phyloP scores from a whole-genome alignment of 108 stramenopile species.

The Pseudonitzschia delicatissima region DNA sequence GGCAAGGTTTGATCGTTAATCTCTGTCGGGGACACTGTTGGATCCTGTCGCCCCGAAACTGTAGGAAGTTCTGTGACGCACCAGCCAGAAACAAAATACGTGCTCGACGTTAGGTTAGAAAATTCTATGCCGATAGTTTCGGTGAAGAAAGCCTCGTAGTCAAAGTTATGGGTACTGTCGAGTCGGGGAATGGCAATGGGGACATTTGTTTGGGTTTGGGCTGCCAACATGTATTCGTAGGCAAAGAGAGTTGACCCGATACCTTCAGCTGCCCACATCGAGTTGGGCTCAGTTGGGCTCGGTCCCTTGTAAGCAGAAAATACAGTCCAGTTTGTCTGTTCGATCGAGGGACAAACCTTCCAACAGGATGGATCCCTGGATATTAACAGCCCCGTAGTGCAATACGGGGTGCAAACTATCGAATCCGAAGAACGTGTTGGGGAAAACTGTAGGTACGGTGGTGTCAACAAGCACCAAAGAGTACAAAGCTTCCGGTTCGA shows the following conservation, averaged over 20 bases:
- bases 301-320: neutral
- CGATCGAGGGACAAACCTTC: neutral
- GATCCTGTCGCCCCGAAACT: no score
- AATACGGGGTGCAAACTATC: neutral
- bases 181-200: neutral
- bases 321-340: neutral
- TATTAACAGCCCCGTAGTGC: slow-evolving; percentile 1
- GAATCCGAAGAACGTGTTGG: neutral
- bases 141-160: neutral
- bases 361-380: neutral
- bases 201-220: neutral
- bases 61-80: neutral
- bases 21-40: no score
- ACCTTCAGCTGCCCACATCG: neutral
- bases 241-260: neutral
- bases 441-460: neutral
- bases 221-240: neutral
- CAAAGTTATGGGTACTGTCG: neutral
- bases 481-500: neutral
- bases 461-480: neutral
- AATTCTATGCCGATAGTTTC: neutral
- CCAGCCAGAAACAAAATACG: neutral
- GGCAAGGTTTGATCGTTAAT: no score
- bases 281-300: neutral
- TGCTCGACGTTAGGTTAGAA: neutral